phyloP scores from a whole-genome alignment of 1,284 basidiomycete genomes.

The Phylloporus sp. region DNA sequence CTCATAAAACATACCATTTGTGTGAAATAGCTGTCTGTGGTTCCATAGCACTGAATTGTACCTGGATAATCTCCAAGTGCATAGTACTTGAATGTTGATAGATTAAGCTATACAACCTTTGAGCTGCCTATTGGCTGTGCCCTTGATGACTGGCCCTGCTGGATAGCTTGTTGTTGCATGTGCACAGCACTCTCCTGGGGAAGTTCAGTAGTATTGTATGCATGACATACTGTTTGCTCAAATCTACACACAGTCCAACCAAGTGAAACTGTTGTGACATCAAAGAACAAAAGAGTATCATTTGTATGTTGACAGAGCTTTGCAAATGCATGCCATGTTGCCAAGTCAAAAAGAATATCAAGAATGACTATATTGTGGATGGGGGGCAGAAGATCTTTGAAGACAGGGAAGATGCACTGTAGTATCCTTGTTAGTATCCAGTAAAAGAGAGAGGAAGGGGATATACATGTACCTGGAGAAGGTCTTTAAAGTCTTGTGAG shows the following conservation, averaged over 20 bases:
- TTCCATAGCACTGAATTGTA: background rate
- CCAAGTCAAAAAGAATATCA: slow-evolving; percentile 5
- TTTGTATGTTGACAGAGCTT: slow-evolving; percentile 40
- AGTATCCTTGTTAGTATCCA: no score
- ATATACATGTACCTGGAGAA: slow-evolving; percentile 39
- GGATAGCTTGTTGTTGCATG: background rate
- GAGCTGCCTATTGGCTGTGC: background rate
- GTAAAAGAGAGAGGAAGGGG: no score
- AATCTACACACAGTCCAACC: background rate
- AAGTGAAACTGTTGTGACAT: slow-evolving; percentile 14
- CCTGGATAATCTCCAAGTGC: background rate
- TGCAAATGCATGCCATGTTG: slow-evolving; percentile 39
- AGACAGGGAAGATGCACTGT: slow-evolving; percentile 37
- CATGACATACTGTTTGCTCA: background rate
- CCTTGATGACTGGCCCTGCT: no score
- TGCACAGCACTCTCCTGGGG: slow-evolving; percentile 13
- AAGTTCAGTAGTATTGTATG: slow-evolving; percentile 7
- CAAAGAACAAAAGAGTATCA: slow-evolving; percentile 27
- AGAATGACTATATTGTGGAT: background rate
- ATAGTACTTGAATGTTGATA: background rate
- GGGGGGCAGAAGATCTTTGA: slow-evolving; percentile 10
- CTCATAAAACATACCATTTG: no score
- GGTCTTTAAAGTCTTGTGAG: slow-evolving; percentile 17
- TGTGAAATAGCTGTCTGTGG: no score
- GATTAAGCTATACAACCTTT: background rate